Base-by-base conservation (phyloP, 495 filamentous ascomycete species). In the Mytilinidion resinicola region DNA sequence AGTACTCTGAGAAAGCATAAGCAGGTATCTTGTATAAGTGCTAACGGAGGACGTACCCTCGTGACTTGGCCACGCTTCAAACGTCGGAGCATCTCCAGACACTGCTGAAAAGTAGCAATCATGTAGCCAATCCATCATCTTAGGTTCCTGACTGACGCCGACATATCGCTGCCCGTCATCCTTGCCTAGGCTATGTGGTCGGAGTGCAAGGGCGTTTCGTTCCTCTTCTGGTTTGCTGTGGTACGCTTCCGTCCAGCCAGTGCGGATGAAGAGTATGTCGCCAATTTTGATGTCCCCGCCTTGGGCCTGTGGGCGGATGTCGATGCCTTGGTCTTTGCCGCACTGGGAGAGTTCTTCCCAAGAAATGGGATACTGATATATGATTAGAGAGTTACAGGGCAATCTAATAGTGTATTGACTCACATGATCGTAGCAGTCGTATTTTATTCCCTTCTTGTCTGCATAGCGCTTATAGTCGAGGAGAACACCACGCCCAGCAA, bases 221-320 rank as follows among this genome's bases (percentile, higher is more conserved):
- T 76, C 77, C 25, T 73, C 76, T 0, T 67, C 58, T 1, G 65
- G 57, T 17, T 77, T 60, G 19, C 61, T 58, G 54, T 80, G 64
- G 59, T 87, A 83, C 10, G 77, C 67, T 47, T 83, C 77, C 34
- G 83, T 80, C 65, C 84, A 85, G 0, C 87, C 86, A 0, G 79
- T 83, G 42, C 88, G 78, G 34, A 90, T 63, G 51, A 90, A 76
- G 17, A 90, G 74, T 34, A 90, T 80, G 59, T 90, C 87, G 19
- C 82, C 82, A 21, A 80, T 65, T 48, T 79, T 76, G 66, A 88
- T 77, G 59, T 84, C 80, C 9, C 83, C 83, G 15, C 82, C 82
- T 61, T 84, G 77, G 5, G 69, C 61, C 9, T 67, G 63, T 9
- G 65, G 73, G 15, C 75, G 76, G 58, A 85, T 81, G 63, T 82